phyloP scores from a whole-genome alignment of 2,329 filamentous ascomycete genomes.

The Aureobasidium sp. region DNA sequence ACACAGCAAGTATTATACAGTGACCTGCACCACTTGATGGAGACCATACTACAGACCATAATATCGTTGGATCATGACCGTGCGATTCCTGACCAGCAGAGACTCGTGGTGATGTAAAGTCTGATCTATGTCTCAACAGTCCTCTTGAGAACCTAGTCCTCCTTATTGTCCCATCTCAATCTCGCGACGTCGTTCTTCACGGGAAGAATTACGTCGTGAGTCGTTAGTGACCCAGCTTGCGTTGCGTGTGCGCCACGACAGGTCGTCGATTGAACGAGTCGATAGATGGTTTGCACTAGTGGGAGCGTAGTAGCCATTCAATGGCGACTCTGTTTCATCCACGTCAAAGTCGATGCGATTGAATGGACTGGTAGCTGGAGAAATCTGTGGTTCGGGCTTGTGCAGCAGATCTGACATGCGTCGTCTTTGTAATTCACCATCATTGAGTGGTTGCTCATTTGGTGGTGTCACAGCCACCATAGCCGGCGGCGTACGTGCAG shows the following conservation, averaged over 20 bases:
- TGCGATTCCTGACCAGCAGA: no score
- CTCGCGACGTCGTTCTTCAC: conserved; percentile 7
- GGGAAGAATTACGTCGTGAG: neutral
- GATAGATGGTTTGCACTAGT: neutral
- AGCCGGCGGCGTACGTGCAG: conserved; percentile 20
- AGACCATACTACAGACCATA: neutral
- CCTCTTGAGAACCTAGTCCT: neutral
- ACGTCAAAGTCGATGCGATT: conserved; percentile 16
- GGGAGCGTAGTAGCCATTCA: conserved; percentile 7
- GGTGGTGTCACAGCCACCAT: conserved; percentile 14
- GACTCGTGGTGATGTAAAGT: no score
- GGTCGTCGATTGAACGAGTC: neutral
- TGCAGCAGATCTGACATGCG: conserved; percentile 42
- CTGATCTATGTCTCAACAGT: neutral
- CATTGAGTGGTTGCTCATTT: conserved; percentile 30
- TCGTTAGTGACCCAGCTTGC: neutral
- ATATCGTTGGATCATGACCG: neutral
- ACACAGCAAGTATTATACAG: neutral
- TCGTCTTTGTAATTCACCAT: conserved; percentile 43
- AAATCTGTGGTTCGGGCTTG: conserved; percentile 11
- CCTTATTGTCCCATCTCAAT: conserved; percentile 8
- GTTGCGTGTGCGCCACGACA: neutral
- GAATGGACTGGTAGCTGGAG: neutral
- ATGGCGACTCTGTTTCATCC: conserved; percentile 12
- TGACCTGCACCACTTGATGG: neutral